Base-by-base conservation (phyloP, 2,329 filamentous ascomycete species). In the Eutypa lata region DNA sequence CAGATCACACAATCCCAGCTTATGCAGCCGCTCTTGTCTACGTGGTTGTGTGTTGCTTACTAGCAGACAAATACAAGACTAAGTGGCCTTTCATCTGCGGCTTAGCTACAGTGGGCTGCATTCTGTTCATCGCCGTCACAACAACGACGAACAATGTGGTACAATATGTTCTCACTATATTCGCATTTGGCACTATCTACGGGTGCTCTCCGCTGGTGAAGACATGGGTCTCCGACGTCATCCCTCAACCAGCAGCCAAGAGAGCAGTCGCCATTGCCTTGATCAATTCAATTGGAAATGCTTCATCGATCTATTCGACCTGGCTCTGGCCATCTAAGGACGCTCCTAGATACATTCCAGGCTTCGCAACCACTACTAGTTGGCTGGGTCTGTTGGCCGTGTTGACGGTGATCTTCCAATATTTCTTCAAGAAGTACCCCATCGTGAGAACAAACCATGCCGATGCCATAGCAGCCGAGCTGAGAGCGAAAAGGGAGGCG, bases 171-270 rank as follows among this genome's bases (percentile, higher is more conserved):
- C 53, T 64, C 28, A 62, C 57, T n/a, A 61, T 62, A 33, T 63
- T 65, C 52, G 61, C 61, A 31, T 63, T 65, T 46, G 63, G 61
- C 11, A 60, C 55, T 21, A 64, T 65, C 54, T 65, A 64, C 44
- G 62, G 58, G 26, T 61, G 59, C 48, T 63, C 62, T 1, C 62
- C 63, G 2, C 52, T 65, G 11, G 61, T 62, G 40, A 59, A 57
- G 52, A 61, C 58, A 6, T 62, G 60, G 60, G 52, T 55, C 13
- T 49, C 58, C 6, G 58, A 61, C 42, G 55, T 57, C 14, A 57
- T 62, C 42, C 53, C 56, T 18, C 50, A 58, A 47, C 58, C 57
- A 13, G 60, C 60, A 4, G 58, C 51, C 21, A 56, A 56, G 49
- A 22, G 54, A 19, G 52, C 54, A 7, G 47, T 54, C 11, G 46